phyloP scores from a whole-genome alignment of 495 filamentous ascomycete species.

The Darksidea phi region DNA sequence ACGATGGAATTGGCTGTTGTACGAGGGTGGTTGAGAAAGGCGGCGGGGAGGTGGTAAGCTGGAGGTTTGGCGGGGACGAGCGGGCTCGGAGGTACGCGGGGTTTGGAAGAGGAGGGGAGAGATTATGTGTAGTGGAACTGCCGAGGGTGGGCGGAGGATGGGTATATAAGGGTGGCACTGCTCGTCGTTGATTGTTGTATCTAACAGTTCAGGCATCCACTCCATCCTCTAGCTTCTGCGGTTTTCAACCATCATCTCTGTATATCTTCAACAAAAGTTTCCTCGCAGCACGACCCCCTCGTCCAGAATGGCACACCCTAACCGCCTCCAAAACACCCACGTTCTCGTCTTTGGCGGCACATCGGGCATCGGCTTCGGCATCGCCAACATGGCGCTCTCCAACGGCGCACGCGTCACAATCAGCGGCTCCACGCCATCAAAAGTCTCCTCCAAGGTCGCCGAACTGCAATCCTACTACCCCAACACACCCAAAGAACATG shows the following conservation, averaged over 20 bases:
- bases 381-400: constrained; percentile 23
- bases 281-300: neutral
- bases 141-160: too few species aligned
- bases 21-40: too few species aligned
- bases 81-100: neutral
- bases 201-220: neutral
- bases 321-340: constrained; percentile 22
- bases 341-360: constrained; percentile 35
- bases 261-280: neutral
- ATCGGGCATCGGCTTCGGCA: constrained; percentile 32
- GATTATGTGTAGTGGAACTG: too few species aligned
- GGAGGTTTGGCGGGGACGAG: neutral
- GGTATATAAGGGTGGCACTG: too few species aligned
- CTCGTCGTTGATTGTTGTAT: too few species aligned
- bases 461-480: constrained; percentile 45
- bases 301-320: constrained; percentile 27
- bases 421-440: constrained; percentile 53
- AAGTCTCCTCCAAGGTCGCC: constrained; percentile 45
- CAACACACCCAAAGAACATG: constrained; percentile 32
- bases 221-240: neutral
- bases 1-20: too few species aligned
- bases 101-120: too few species aligned
- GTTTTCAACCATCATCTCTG: neutral
- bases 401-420: constrained; percentile 52
- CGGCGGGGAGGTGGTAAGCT: too few species aligned